Evolutionary conservation across 176 grass and related monocot genomes (phyloP).

Genomic region (Eragrostis nindensis): DNA sequence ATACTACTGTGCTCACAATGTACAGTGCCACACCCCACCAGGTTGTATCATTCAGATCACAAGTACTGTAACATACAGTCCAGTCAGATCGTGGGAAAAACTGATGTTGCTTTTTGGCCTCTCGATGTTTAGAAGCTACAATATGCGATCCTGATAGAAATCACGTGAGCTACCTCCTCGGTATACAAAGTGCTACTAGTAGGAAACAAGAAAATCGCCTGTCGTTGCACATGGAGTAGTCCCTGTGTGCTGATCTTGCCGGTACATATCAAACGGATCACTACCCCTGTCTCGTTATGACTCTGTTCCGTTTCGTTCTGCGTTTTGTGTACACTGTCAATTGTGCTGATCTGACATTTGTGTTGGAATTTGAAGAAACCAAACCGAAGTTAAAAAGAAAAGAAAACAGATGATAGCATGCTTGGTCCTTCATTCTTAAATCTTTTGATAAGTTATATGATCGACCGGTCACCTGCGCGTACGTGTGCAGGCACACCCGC

Average conservation of each 20-base stretch:
- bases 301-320: too few relatives aligned
- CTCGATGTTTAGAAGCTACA: not conserved
- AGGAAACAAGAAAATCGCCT: slow-evolving; percentile 25
- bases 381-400: too few relatives aligned
- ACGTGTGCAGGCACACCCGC: slow-evolving; percentile 66
- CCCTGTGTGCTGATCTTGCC: not conserved
- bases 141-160: not conserved
- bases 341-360: too few relatives aligned
- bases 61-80: not conserved
- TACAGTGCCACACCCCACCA: too few relatives aligned
- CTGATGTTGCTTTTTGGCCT: not conserved
- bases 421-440: too few relatives aligned
- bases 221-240: not conserved
- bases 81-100: not conserved
- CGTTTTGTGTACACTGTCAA: too few relatives aligned
- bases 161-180: slow-evolving; percentile 37
- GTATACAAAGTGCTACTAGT: slow-evolving; percentile 20
- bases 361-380: too few relatives aligned
- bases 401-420: too few relatives aligned
- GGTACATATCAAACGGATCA: not conserved
- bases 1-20: too few relatives aligned
- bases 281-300: too few relatives aligned
- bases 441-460: too few relatives aligned
- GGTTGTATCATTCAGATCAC: not conserved
- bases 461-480: too few relatives aligned